Base-by-base conservation (phyloP, 192 early-diverging fungal species). In the Backusella macrospora region DNA sequence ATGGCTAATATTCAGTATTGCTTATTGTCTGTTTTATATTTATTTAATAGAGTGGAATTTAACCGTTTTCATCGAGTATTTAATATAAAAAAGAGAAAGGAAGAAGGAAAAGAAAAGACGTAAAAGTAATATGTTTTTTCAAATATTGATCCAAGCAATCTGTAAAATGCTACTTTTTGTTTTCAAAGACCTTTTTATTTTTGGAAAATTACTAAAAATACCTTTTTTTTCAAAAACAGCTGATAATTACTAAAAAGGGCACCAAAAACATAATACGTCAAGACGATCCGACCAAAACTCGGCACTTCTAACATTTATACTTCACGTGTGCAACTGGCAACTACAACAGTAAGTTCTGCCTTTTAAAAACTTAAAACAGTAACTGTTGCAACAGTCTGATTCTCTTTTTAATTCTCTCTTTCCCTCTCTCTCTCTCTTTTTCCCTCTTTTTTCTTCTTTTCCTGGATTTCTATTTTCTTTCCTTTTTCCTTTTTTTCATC, bases 291-390 rank as follows among this genome's bases (percentile, higher is more conserved):
- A 59, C 52, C 21, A 55, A 55, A 55, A 55, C 49, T 55, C 49
- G 49, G 49, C 49, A 55, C 49, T 55, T 55, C 49, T 59, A 26
- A 59, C 52, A 59, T 10, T 59, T 59, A 34, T 59, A 9, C 52
- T 23, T 59, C 52, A 59, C 52, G 12, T 59, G 52, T 59, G 52
- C 52, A 26, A 59, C 52, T 12, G 26, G 16, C 49, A 46, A 46
- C 45, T 46, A 46, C 26, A 59, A 59, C 52, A 59, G 26, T 59
- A 59, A 26, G 10, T 59, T 59, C 52, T 59, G 52, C 52, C 52
- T 59, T 59, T 59, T 59, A 59, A 49, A 43, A 59, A 59, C 52
- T 59, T 59, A 59, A 59, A 23, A 59, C 52, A 59, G 52, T 59
- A 59, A 59, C 52, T 26, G 52, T 26, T 59, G 52, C 52, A 59